Percentiles rank a stretch among this genome's conserved stretches.
Evolutionary conservation across 129 eudicot species (phyloP).

Genomic region (Escallonia rubra): DNA sequence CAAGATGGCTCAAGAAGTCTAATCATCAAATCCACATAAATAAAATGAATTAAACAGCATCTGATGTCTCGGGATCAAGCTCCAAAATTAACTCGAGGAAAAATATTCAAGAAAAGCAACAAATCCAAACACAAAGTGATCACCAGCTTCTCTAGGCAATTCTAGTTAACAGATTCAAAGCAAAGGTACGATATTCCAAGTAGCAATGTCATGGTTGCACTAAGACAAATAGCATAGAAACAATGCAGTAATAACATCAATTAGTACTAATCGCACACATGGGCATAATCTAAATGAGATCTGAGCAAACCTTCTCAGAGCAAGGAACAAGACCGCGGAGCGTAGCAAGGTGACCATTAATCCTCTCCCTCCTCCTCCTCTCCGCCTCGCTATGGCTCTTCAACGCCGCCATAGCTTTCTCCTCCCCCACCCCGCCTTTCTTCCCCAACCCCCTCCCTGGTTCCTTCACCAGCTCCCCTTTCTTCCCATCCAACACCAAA

Average conservation of each 20-base stretch:
- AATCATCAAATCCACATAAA: background rate
- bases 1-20: background rate
- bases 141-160: no score
- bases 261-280: background rate
- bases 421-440: constrained; percentile 42
- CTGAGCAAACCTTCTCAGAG: constrained; percentile 51
- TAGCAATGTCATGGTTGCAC: background rate
- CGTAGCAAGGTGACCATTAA: constrained; percentile 71
- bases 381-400: constrained; percentile 97
- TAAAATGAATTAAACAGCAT: no score
- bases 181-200: no score
- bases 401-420: constrained; percentile 64
- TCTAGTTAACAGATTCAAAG: no score
- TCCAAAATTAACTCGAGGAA: background rate
- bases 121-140: background rate
- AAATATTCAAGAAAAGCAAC: background rate
- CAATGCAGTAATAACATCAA: background rate
- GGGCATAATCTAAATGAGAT: constrained; percentile 1
- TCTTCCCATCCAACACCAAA: constrained; percentile 51
- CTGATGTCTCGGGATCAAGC: background rate
- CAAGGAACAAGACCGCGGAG: constrained; percentile 74
- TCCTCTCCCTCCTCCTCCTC: constrained; percentile 89
- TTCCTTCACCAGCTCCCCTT: constrained; percentile 51
- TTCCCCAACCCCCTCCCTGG: constrained; percentile 24
- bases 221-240: background rate